phyloP scores from a whole-genome alignment of 371 early-diverging fungal species.

The Blastocladiella emersonii region DNA sequence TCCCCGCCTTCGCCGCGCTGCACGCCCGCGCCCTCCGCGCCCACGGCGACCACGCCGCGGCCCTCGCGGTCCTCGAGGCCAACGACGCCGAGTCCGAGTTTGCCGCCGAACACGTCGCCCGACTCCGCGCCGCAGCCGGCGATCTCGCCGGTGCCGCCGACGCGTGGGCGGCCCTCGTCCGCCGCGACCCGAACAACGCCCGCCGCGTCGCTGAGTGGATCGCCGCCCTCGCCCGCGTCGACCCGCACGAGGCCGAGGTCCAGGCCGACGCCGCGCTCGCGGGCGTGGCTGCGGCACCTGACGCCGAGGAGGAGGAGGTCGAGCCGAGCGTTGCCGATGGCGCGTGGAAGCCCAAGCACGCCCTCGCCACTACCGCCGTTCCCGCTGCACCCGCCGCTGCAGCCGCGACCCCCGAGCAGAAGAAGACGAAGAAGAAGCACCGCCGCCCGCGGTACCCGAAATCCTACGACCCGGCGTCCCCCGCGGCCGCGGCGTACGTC shows the following conservation, averaged over 20 bases:
- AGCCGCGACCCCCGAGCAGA: background rate
- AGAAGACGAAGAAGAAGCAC: constrained; percentile 18
- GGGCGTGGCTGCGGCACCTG: constrained; percentile 16
- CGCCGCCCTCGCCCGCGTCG: constrained; percentile 45
- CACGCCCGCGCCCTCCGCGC: background rate
- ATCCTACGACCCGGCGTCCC: constrained; percentile 26
- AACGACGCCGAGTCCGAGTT: background rate
- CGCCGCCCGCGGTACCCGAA: constrained; percentile 47
- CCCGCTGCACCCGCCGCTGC: background rate
- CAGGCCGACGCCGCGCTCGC: constrained; percentile 43
- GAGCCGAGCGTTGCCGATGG: constrained; percentile 23
- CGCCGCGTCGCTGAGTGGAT: constrained; percentile 44
- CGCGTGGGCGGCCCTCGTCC: background rate
- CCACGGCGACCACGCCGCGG: background rate
- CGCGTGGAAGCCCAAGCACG: background rate
- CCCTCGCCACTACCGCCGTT: background rate
- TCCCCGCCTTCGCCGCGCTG: background rate
- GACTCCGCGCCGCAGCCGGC: background rate
- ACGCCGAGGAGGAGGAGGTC: constrained; percentile 15
- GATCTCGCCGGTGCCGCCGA: background rate
- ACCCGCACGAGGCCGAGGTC: constrained; percentile 47
- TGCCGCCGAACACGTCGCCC: background rate
- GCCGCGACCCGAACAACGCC: background rate
- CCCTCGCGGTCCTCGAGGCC: background rate
- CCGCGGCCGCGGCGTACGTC: background rate